A percentile compares a stretch with the other conserved stretches of the same genome.
These are phyloP conservation scores for Xylaria arbuscula DNA, from an alignment of 2,329 filamentous ascomycete genomes.

Conservation along the genomic window DNA sequence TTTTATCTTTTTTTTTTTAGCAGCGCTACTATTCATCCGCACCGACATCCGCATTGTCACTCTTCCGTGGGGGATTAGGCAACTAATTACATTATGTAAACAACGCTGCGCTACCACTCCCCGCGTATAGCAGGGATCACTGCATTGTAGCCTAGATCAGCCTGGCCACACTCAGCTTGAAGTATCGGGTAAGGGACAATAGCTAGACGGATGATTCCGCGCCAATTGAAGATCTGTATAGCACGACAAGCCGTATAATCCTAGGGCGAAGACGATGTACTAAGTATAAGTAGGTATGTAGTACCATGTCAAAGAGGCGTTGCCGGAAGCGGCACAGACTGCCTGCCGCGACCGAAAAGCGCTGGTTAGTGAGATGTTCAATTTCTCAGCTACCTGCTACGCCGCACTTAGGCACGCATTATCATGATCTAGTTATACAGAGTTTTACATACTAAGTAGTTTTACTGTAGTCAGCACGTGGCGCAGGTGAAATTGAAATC, in stretches of 20 bases:
- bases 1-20: background rate
- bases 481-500: conserved; percentile 18
- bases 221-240: background rate
- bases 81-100: background rate
- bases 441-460: background rate
- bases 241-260: background rate
- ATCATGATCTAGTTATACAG: background rate
- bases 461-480: background rate
- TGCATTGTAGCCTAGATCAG: background rate
- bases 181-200: background rate
- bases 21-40: background rate
- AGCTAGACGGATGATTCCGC: background rate
- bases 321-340: background rate
- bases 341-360: background rate
- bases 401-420: background rate
- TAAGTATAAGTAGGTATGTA: too few species aligned
- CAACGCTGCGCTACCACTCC: background rate
- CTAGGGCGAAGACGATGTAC: background rate
- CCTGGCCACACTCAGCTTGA: background rate
- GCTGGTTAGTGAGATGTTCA: background rate
- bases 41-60: background rate
- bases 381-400: background rate
- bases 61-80: background rate
- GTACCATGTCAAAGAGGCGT: background rate
- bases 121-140: background rate